Base-by-base conservation (phyloP, 192 early-diverging fungal species). In the Bifiguratus adelaidae region DNA sequence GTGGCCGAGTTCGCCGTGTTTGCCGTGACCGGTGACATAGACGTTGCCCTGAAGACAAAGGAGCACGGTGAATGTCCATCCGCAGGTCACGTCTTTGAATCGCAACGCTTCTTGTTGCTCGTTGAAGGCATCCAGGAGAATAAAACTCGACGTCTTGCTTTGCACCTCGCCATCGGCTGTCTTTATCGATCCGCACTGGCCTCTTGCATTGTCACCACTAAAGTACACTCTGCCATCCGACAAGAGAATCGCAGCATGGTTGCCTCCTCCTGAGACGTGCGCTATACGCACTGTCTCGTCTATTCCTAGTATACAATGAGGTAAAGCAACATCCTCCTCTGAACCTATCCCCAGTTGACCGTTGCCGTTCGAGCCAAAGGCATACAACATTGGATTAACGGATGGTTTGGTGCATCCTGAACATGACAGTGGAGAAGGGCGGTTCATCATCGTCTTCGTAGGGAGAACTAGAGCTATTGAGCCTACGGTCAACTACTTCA, bases 271-370 rank as follows among this genome's bases (percentile, higher is more conserved):
- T 6, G 63, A 34, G 34, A 81, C 63, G 15, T 61, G 55, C 12
- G 19, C 25, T 1, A 61, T 52, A 3, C 19, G 16, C 3, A 46
- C 48, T 46, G 45, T 35, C 7, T 34, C 3, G 21, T 46, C 15
- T 19, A 47, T 16, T 27, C 48, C 43, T 12, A 55, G 3, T 41
- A 49, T 56, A 9, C 6, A 19, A 8, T 24, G 19, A 0, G 44
- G 54, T 35, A 26, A 41, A 24, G 30, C 37, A 13, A 57, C 47
- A 26, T 85, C 82, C 20, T 58, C 47, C 25, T 48, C 35, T 23
- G 61, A 58, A 12, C 69, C 76, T 40, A 65, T 59, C 1, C 76
- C 79, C 23, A 85, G 70, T 60, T 85, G 83, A 2, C 83, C 83
- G 40, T 71, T 59, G 7, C 76, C 69, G 53, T 85, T 82, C 21